These are phyloP conservation scores for Trypanosoma lewisi DNA, from an alignment of 208 protist genomes.

Conservation along the genomic window DNA sequence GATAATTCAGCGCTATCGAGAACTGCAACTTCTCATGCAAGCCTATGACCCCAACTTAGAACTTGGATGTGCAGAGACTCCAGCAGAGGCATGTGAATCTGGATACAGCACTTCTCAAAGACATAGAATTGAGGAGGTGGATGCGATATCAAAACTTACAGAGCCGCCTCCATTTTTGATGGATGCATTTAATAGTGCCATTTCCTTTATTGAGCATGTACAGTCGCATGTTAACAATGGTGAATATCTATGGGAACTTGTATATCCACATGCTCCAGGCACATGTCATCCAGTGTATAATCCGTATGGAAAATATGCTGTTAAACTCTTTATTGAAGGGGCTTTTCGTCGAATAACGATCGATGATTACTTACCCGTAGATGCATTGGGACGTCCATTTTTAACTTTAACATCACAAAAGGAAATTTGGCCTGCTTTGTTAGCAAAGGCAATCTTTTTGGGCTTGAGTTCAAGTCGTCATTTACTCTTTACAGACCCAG, in stretches of 20 bases:
- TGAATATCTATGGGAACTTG: slow-evolving; percentile 87
- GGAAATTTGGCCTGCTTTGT: slow-evolving; percentile 87
- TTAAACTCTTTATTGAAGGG: slow-evolving; percentile 87
- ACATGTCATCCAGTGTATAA: slow-evolving; percentile 90
- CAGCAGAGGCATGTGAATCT: slow-evolving; percentile 61
- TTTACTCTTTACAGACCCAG: slow-evolving; percentile 46
- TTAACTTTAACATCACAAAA: slow-evolving; percentile 64
- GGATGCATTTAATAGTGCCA: slow-evolving; percentile 85
- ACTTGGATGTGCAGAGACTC: slow-evolving; percentile 59
- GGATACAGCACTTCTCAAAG: slow-evolving; percentile 83
- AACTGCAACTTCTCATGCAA: slow-evolving; percentile 65
- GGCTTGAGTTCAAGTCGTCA: slow-evolving; percentile 36
- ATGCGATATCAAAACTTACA: slow-evolving; percentile 56
- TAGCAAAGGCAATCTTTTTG: slow-evolving; percentile 86
- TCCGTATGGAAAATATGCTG: slow-evolving; percentile 87
- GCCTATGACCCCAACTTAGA: slow-evolving; percentile 70
- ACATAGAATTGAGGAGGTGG: slow-evolving; percentile 67
- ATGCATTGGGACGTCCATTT: slow-evolving; percentile 74
- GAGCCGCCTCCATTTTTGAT: slow-evolving; percentile 85
- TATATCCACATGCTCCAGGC: slow-evolving; percentile 78
- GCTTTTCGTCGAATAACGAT: slow-evolving; percentile 81
- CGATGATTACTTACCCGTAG: slow-evolving; percentile 84
- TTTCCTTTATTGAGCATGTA: slow-evolving; percentile 59
- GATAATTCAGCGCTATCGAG: slow-evolving; percentile 56
- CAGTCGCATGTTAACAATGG: slow-evolving; percentile 51